phyloP scores from a whole-genome alignment of 306 rosid species.

The Alnus rubra region DNA sequence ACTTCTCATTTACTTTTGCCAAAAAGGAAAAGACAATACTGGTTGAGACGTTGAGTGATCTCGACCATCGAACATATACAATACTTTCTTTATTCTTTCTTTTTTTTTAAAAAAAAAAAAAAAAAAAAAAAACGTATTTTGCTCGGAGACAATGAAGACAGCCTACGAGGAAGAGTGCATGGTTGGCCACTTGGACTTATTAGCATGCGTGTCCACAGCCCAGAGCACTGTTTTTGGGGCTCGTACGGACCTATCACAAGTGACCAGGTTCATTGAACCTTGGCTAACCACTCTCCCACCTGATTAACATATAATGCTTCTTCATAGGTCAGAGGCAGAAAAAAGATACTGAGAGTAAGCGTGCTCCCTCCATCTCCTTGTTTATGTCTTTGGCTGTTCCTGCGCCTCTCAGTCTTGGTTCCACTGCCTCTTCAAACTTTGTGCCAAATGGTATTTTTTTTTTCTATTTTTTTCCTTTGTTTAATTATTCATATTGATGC shows the following conservation, averaged over 20 bases:
- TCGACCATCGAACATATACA: not conserved
- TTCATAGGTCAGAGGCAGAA: constrained; percentile 10
- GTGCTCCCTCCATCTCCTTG: constrained; percentile 4
- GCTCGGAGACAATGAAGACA: not conserved
- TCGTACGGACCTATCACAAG: not conserved
- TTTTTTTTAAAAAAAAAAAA: not conserved
- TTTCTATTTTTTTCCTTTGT: constrained; percentile 5
- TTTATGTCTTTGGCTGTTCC: not conserved
- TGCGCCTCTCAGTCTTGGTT: constrained; percentile 17
- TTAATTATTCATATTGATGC: not conserved
- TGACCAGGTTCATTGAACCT: constrained; percentile 64
- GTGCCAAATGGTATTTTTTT: constrained; percentile 32
- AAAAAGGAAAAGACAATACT: not conserved
- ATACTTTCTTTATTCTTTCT: not conserved
- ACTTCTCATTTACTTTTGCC: no score
- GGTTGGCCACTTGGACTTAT: constrained; percentile 16
- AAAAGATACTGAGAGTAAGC: constrained; percentile 9
- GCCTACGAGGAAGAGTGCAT: not conserved
- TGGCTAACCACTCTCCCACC: not conserved
- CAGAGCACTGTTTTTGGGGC: not conserved
- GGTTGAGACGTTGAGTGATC: not conserved
- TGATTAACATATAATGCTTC: constrained; percentile 18
- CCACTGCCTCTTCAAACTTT: not conserved
- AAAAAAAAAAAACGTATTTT: no score
- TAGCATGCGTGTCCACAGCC: constrained; percentile 4